phyloP scores from a whole-genome alignment of 176 grass and related monocot species.

The Oryza glaberrima region DNA sequence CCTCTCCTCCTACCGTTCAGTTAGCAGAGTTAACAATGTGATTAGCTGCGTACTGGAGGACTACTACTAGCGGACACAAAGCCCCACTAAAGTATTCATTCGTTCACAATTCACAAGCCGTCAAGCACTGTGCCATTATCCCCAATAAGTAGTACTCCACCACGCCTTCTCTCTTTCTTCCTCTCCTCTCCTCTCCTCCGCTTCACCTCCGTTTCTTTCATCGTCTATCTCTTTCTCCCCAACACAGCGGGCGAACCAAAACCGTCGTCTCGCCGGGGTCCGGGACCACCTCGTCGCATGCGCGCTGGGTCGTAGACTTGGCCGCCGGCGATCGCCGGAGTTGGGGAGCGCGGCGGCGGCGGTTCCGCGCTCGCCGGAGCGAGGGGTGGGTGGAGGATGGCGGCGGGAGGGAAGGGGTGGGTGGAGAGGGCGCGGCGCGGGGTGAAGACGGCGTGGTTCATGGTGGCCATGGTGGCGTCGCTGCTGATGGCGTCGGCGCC shows the following conservation, averaged over 20 bases:
- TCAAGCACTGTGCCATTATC: conserved; percentile 37
- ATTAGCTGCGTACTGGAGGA: neutral
- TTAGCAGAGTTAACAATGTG: conserved; percentile 4
- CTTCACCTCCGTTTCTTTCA: conserved; percentile 12
- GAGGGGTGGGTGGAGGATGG: conserved; percentile 46
- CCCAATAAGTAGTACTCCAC: conserved; percentile 34
- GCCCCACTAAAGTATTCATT: neutral
- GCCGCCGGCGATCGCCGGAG: conserved; percentile 43
- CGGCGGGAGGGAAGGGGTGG: conserved; percentile 64
- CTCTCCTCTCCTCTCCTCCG: neutral
- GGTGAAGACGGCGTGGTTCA: conserved; percentile 67
- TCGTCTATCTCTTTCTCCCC: neutral
- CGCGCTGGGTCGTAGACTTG: conserved; percentile 28
- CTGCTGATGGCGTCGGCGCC: conserved; percentile 78
- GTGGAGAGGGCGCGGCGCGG: conserved; percentile 65
- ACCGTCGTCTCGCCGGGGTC: neutral
- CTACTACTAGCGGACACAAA: neutral
- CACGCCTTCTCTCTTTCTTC: neutral
- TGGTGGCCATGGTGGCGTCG: conserved; percentile 78
- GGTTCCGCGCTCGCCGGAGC: conserved; percentile 31
- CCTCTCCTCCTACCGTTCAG: conserved; percentile 35
- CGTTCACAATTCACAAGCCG: neutral
- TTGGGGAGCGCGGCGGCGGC: neutral
- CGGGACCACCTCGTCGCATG: conserved; percentile 12
- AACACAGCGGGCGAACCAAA: neutral